Percentiles rank a stretch among this genome's conserved stretches.
Conservation (phyloP, 2,329 filamentous ascomycete genomes). For the Coniochaeta prunicola region DNA sequence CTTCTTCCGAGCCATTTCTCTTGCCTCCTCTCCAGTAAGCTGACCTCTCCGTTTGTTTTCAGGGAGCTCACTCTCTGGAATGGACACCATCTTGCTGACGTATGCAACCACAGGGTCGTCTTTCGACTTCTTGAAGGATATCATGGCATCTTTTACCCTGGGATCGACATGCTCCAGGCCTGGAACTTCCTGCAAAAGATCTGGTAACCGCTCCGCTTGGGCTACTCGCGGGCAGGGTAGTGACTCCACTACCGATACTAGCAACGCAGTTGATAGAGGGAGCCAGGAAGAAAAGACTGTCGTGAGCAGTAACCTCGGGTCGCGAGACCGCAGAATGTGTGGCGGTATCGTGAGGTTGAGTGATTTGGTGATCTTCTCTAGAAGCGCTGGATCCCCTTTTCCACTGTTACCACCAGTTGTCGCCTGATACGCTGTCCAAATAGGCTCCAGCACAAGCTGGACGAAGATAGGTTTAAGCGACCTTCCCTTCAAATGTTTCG, state of each 20-base stretch:
- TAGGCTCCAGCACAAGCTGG: constrained; percentile 86
- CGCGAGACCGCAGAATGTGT: constrained; percentile 77
- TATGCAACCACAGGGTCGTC: constrained; percentile 83
- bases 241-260: constrained; percentile 91
- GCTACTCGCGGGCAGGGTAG: constrained; percentile 77
- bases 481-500: constrained; percentile 88
- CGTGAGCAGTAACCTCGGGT: constrained; percentile 75
- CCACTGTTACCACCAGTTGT: constrained; percentile 76
- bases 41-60: constrained; percentile 74
- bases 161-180: constrained; percentile 65
- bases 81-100: constrained; percentile 96
- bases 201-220: constrained; percentile 73
- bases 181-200: constrained; percentile 71
- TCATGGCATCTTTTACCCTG: constrained; percentile 70
- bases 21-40: constrained; percentile 82
- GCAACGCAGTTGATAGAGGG: constrained; percentile 81
- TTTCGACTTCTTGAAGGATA: constrained; percentile 63
- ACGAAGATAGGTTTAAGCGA: constrained; percentile 96
- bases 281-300: constrained; percentile 87
- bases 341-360: constrained; percentile 75
- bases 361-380: constrained; percentile 95
- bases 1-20: constrained; percentile 81
- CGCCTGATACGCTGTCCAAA: constrained; percentile 93
- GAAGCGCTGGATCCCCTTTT: constrained; percentile 71
- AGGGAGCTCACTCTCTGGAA: constrained; percentile 86